These are phyloP conservation scores for Naganishia vaughanmartiniae DNA, from an alignment of 768 basidiomycete genomes.

Conservation along the genomic window DNA sequence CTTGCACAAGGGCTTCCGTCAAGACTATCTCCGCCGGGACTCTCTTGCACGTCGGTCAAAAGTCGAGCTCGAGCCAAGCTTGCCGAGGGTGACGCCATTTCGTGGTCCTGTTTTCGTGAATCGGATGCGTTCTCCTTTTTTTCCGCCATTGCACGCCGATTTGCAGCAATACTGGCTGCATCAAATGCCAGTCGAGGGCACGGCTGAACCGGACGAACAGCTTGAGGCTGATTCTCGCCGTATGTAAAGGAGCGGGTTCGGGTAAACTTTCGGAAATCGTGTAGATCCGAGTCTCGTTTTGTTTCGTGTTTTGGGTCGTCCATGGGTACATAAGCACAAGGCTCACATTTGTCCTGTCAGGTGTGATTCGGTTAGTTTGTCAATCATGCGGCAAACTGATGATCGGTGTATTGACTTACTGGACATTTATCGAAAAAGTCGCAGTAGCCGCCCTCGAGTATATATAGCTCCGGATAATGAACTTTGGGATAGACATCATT, in stretches of 20 bases:
- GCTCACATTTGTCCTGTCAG: slow-evolving; percentile 60
- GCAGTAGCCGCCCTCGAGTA: slow-evolving; percentile 94
- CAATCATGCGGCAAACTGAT: neutral
- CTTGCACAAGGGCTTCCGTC: slow-evolving; percentile 85
- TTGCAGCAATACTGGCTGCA: slow-evolving; percentile 40
- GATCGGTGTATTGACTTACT: slow-evolving; percentile 38
- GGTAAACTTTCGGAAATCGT: slow-evolving; percentile 88
- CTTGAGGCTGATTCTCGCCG: slow-evolving; percentile 60
- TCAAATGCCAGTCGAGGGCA: slow-evolving; percentile 48
- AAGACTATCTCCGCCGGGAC: slow-evolving; percentile 68
- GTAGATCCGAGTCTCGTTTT: slow-evolving; percentile 79
- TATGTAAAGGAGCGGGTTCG: slow-evolving; percentile 90
- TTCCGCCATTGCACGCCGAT: slow-evolving; percentile 61
- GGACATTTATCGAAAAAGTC: slow-evolving; percentile 72
- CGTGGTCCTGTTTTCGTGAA: slow-evolving; percentile 35
- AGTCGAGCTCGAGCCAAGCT: slow-evolving; percentile 60
- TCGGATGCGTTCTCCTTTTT: slow-evolving; percentile 63
- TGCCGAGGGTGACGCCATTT: slow-evolving; percentile 64
- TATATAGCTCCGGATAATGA: slow-evolving; percentile 93
- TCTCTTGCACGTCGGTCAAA: slow-evolving; percentile 53
- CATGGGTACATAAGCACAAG: slow-evolving; percentile 83
- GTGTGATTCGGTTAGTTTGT: neutral
- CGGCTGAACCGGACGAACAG: slow-evolving; percentile 34
- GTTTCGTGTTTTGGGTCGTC: slow-evolving; percentile 81
- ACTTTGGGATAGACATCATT: slow-evolving; percentile 85